Base-by-base conservation (phyloP, 768 basidiomycete genomes). In the Amanita thiersii region DNA sequence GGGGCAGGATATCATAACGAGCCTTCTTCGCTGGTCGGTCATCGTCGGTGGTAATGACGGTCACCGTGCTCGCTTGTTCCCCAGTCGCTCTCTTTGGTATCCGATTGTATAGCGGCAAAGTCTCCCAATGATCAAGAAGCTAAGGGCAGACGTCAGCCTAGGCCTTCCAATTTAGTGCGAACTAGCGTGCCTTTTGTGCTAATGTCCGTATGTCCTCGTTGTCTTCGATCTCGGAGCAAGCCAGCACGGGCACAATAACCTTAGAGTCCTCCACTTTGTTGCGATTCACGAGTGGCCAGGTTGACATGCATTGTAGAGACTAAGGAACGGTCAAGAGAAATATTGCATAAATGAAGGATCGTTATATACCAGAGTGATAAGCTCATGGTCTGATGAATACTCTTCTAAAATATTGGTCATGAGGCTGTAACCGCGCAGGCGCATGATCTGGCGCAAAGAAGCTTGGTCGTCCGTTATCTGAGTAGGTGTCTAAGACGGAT, bases 351-450 rank as follows among this genome's bases (percentile, higher is more conserved):
- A 31, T 26, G 36, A 19, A 24, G 9, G 25, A 40, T 29, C 30
- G 26, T 40, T 2, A 65, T 85, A 32, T 47, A 92, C 92, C 50
- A 82, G 60, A 9, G 69, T 59, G n/a, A 80, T 61, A 29, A 94
- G 65, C 29, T 92, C 87, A 23, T 65, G 36, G 53, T 98, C 89
- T 12, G 72, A 66, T 8, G 54, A 54, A 49, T 90, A 66, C 53
- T 97, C 91, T 26, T 85, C 77, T 21, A 98, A 63, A 28, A 97
- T 71, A 53, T 86, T 88, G 33, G 78, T 82, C 89, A 98, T 93
- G 11, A 92, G 65, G 60, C 83, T 86, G 57, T 93, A 87, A 2
- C 93, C 93, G 55, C 96, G 89, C 54, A 97, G 66, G 3, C 91
- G 83, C 78, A 96, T 84, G 36, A 98, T 70, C 56, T 90, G 80